phyloP scores from a whole-genome alignment of 805 yeast genomes.

The Suhomyces kilbournensis region DNA sequence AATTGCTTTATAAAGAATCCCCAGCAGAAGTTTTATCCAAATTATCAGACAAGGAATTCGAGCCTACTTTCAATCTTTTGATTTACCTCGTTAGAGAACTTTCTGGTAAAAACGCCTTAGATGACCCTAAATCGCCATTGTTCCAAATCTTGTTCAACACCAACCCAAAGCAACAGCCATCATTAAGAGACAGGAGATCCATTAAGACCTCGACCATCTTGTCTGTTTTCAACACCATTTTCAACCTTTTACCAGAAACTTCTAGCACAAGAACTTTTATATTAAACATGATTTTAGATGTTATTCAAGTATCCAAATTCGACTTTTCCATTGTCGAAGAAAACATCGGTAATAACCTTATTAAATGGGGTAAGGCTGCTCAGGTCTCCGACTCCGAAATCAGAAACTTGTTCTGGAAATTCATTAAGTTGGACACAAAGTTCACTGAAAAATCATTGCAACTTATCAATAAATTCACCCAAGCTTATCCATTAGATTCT shows the following conservation, averaged over 20 bases:
- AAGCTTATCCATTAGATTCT: slow-evolving; percentile 18
- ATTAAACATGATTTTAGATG: slow-evolving; percentile 29
- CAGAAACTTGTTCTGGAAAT: slow-evolving; percentile 35
- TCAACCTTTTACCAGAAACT: slow-evolving; percentile 39
- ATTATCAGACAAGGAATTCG: slow-evolving; percentile 43
- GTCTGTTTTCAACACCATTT: slow-evolving; percentile 39
- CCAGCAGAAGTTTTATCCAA: slow-evolving; percentile 27
- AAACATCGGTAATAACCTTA: slow-evolving; percentile 36
- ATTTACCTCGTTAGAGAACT: slow-evolving; percentile 33
- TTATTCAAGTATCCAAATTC: slow-evolving; percentile 27
- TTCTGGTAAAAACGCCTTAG: slow-evolving; percentile 22
- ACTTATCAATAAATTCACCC: slow-evolving; percentile 35
- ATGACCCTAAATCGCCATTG: slow-evolving; percentile 18
- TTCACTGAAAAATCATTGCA: slow-evolving; percentile 30
- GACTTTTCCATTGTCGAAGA: slow-evolving; percentile 32
- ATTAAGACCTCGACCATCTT: slow-evolving; percentile 40
- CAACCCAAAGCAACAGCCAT: slow-evolving; percentile 35
- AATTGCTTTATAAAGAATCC: slow-evolving; percentile 26
- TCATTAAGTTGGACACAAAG: slow-evolving; percentile 33
- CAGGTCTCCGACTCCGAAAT: slow-evolving; percentile 28
- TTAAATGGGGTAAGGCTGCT: slow-evolving; percentile 33
- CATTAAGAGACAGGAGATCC: slow-evolving; percentile 44
- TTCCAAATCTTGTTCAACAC: slow-evolving; percentile 27
- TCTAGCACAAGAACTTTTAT: slow-evolving; percentile 31
- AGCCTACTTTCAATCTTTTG: slow-evolving; percentile 43